Evolutionary conservation across 73 alveolate genomes (phyloP), one percentile per base, ranked within the genome.

Genomic region (Tetrahymena borealis): DNA sequence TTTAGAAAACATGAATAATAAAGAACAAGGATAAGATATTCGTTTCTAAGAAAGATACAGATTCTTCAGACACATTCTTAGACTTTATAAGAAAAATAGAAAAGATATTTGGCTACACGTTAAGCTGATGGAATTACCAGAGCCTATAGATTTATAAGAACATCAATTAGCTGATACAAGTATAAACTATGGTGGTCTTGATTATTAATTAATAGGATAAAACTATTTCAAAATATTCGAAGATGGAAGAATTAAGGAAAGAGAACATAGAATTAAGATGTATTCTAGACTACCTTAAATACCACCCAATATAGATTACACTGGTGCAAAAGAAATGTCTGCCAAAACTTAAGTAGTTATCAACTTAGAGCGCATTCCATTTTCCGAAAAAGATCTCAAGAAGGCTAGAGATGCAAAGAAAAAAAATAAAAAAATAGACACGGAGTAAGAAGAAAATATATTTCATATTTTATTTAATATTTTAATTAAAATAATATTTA

Each of bases 141-240:
- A 93, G 78, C 95, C 95, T 5, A 40, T 85, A 32, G 95, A 93
- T 6, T 85, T 93, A 18, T 18, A 93, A 40, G 95, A 93, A 79
- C 35, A 33, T 9, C 36, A 40, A 18, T 16, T 93, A 37, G 78
- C 33, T 39, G 95, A 93, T 31, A 93, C 95, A 13, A 28, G 91
- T 31, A 93, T 79, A 90, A 93, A 93, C 38, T 93, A 93, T 93
- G 95, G 92, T 37, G 95, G 95, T 0, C 78, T 93, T 0, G 95
- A 93, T 40, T 93, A 79, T 40, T 85, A 93, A 11, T n/a, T 93
- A 9, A 36, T 39, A 10, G 95, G 95, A 28, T 79, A 92, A 92
- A 36, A 93, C 77, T 93, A 79, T 60, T 92, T 93, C 3, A 93
- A 93, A 36, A 35, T 93, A 79, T 32, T 92, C 13, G 39, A 93